These are phyloP conservation scores for Dryas octopetala DNA, from an alignment of 306 rosid genomes.

Conservation along the genomic window DNA sequence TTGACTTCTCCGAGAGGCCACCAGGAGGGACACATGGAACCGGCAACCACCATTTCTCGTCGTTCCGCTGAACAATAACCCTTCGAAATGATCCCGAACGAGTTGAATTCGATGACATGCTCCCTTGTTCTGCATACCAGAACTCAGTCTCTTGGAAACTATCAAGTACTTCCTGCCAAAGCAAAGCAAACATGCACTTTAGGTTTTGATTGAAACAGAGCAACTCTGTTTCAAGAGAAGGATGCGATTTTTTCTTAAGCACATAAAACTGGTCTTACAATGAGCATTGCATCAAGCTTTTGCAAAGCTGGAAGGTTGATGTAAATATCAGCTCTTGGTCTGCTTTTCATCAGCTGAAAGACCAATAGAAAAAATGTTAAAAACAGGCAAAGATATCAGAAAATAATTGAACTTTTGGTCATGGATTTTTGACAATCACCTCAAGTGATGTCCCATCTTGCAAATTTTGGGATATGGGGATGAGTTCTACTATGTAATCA, in stretches of 20 bases:
- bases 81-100: constrained; percentile 73
- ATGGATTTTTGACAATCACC: constrained; percentile 41
- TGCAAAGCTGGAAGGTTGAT: constrained; percentile 86
- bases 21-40: constrained; percentile 71
- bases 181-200: not conserved
- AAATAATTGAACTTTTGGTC: constrained; percentile 7
- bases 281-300: constrained; percentile 91
- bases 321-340: constrained; percentile 79
- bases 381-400: constrained; percentile 9
- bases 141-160: constrained; percentile 78
- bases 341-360: constrained; percentile 76
- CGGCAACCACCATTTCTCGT: constrained; percentile 99
- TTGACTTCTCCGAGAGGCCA: constrained; percentile 73
- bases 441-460: constrained; percentile 71
- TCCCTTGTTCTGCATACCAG: constrained; percentile 90
- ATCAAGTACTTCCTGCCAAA: constrained; percentile 74
- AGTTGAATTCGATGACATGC: constrained; percentile 62
- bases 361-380: constrained; percentile 12
- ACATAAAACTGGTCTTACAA: constrained; percentile 45
- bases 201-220: constrained; percentile 9
- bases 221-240: not conserved
- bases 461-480: constrained; percentile 62
- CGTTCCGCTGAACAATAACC: constrained; percentile 60
- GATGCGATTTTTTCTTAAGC: not conserved
- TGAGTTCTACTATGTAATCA: constrained; percentile 87